phyloP scores from a whole-genome alignment of 169 alveolate species.

The Amoebophrya sp. region DNA sequence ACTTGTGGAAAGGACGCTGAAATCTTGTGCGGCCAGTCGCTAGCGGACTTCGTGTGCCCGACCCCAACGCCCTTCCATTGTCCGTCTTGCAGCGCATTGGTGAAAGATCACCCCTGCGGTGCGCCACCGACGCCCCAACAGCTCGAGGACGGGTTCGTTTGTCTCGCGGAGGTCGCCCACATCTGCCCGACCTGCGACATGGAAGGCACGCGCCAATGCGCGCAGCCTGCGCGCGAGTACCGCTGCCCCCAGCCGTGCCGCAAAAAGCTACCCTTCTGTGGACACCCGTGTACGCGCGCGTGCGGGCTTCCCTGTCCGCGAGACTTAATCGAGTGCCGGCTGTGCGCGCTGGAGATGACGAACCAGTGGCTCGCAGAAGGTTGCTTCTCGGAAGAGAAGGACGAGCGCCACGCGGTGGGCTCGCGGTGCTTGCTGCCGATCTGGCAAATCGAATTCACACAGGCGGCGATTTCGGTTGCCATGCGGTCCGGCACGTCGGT shows the following conservation, averaged over 20 bases:
- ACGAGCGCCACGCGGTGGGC: background rate
- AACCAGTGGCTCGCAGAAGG: background rate
- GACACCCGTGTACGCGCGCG: background rate
- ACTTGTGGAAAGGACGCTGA: background rate
- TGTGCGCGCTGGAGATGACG: background rate
- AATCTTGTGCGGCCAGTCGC: background rate
- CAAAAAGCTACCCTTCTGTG: background rate
- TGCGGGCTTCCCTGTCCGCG: constrained; percentile 15
- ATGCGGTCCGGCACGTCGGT: constrained; percentile 27
- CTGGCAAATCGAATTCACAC: background rate
- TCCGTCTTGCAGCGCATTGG: background rate
- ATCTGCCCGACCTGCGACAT: background rate
- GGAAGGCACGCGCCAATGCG: background rate
- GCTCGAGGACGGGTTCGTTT: background rate
- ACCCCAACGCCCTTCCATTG: background rate
- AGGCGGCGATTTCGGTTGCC: background rate
- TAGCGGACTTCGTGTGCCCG: background rate
- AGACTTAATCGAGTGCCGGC: background rate
- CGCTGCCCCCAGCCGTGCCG: background rate
- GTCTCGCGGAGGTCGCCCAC: background rate
- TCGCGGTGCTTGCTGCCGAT: background rate
- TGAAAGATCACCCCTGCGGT: background rate
- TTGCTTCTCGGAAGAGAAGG: background rate
- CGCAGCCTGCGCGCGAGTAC: background rate
- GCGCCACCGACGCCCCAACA: background rate